Evolutionary conservation across 768 basidiomycete genomes (phyloP), one percentile per base, ranked within the genome.

Genomic region (Heimioporus sp.): DNA sequence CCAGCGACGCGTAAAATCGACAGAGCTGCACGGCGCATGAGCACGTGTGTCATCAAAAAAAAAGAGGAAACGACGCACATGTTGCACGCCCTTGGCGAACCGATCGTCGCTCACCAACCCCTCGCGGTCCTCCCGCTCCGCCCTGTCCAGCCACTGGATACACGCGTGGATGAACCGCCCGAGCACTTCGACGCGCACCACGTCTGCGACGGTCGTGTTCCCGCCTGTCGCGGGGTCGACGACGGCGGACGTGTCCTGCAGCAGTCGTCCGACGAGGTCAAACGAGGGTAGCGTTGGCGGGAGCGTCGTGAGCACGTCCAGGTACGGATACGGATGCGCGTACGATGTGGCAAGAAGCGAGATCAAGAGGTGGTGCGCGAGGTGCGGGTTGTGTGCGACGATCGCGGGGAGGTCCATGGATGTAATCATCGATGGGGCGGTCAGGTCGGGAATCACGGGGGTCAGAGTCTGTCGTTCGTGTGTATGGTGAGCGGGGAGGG

Each of bases 241-340:
- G 49, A 83, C 65, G 20, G 71, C 69, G 0, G 83, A 81, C 31
- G 77, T 68, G 59, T 91, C 86, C 52, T 81, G 79, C 17, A 91
- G 71, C 10, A 92, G 72, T 11, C 82, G 79, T 11, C 83, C 87
- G 31, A 89, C 70, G 34, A 92, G 73, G 62, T 91, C 87, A 58
- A 90, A 88, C 4, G 86, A 81, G 21, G 85, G 75, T 30, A 90
- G 72, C 0, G 83, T 85, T 1, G 89, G 89, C 5, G 90, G 86
- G 43, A 92, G 78, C 59, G 70, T 79, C 10, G 76, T 75, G 12
- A 91, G 71, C 20, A 82, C 79, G 43, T 87, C 82, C 49, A 90
- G 73, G 68, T 84, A 87, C 3, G 77, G 42, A 70, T 73, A 19
- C 74, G 72, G 47, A 32, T 58, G 63, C 21, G 55, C 40, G 53